Evolutionary conservation across 2,329 filamentous ascomycete species (phyloP).

Genomic region (Cordyceps cateniannulata): DNA sequence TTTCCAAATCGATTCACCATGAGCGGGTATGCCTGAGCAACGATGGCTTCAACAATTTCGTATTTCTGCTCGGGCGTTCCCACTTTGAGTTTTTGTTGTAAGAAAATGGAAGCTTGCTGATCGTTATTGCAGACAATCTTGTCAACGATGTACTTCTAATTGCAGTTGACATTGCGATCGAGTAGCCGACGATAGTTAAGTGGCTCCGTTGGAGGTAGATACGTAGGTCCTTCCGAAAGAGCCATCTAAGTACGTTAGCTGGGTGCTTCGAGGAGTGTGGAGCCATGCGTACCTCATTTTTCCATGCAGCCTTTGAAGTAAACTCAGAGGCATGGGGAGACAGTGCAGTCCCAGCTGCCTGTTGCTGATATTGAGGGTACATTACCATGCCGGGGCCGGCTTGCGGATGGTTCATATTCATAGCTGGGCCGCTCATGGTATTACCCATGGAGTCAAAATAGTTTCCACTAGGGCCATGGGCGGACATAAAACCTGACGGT

Average conservation of each 20-base stretch:
- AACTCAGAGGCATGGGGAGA: conserved; percentile 72
- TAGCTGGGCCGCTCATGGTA: conserved; percentile 27
- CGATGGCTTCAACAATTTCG: conserved; percentile 94
- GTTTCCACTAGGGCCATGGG: conserved; percentile 28
- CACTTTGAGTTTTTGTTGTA: conserved; percentile 98
- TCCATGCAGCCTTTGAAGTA: conserved; percentile 51
- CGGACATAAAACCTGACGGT: conserved; percentile 25
- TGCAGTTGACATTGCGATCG: conserved; percentile 92
- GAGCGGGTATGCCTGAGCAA: conserved; percentile 85
- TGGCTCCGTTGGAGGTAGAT: conserved; percentile 80
- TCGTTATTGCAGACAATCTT: conserved; percentile 99
- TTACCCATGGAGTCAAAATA: conserved; percentile 32
- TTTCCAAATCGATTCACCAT: conserved; percentile 99
- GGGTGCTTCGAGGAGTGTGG: neutral
- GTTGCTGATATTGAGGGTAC: conserved; percentile 46
- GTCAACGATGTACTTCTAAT: conserved; percentile 99
- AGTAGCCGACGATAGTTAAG: conserved; percentile 93
- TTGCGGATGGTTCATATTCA: conserved; percentile 28
- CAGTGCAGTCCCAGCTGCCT: conserved; percentile 56
- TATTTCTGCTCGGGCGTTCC: conserved; percentile 93
- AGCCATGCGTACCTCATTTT: conserved; percentile 40
- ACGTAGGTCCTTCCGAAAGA: conserved; percentile 60
- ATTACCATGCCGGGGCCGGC: conserved; percentile 34
- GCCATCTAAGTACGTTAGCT: conserved; percentile 32
- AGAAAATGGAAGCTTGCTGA: conserved; percentile 96